Conservation (phyloP, 768 basidiomycete species). For the Nevesoporus exiguus region DNA sequence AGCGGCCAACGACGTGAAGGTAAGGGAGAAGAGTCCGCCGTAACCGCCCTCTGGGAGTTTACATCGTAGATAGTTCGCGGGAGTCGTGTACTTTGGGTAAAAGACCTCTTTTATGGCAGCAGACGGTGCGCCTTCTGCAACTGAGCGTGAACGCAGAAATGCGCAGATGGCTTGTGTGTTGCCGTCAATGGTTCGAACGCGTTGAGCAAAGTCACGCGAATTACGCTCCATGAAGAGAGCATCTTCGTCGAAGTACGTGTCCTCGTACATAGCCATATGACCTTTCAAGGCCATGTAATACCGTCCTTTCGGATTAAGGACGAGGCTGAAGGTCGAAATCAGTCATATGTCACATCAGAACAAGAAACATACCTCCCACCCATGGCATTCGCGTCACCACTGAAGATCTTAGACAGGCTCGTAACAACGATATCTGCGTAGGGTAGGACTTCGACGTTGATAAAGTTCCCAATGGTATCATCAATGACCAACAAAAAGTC, state of each 20-base stretch:
- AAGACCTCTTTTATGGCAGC: slow-evolving; percentile 76
- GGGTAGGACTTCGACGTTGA: slow-evolving; percentile 86
- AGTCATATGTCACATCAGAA: background rate
- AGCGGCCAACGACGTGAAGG: slow-evolving; percentile 67
- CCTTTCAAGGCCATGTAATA: slow-evolving; percentile 67
- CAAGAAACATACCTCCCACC: slow-evolving; percentile 75
- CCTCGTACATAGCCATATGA: slow-evolving; percentile 67
- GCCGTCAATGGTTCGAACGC: slow-evolving; percentile 70
- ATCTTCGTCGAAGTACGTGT: slow-evolving; percentile 86
- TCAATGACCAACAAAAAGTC: slow-evolving; percentile 88
- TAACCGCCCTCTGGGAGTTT: slow-evolving; percentile 59
- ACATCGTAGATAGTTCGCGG: slow-evolving; percentile 67
- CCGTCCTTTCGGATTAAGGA: slow-evolving; percentile 76
- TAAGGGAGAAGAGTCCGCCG: slow-evolving; percentile 85
- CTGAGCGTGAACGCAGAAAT: slow-evolving; percentile 61
- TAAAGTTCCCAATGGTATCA: slow-evolving; percentile 92
- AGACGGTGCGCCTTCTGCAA: slow-evolving; percentile 33
- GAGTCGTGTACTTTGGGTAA: slow-evolving; percentile 83
- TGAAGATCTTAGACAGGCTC: slow-evolving; percentile 92
- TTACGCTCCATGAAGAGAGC: slow-evolving; percentile 98
- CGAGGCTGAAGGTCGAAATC: slow-evolving; percentile 51
- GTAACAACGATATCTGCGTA: slow-evolving; percentile 89
- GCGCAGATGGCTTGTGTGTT: slow-evolving; percentile 85
- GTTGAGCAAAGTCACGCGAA: slow-evolving; percentile 84
- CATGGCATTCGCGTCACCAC: slow-evolving; percentile 94